A percentile compares a stretch with the other conserved stretches of the same genome.
Conservation (phyloP, 2,329 filamentous ascomycete species). For the Plenodomus lindquistii region DNA sequence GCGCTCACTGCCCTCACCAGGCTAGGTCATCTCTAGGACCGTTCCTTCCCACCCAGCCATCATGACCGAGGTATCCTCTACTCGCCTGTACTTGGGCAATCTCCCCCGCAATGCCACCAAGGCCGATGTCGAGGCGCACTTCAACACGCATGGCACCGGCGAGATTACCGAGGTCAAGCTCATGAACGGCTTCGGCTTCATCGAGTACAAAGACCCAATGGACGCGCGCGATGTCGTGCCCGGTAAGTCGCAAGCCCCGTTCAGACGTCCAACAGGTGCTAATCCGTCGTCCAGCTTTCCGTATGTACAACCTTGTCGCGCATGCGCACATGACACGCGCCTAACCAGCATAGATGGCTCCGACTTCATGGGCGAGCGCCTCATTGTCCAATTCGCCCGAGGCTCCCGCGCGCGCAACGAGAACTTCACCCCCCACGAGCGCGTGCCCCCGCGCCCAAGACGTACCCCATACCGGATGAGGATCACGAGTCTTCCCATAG, state of each 20-base stretch:
- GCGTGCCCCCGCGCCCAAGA: conserved; percentile 77
- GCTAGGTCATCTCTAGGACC: conserved; percentile 33
- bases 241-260: conserved; percentile 64
- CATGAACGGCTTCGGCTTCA: conserved; percentile 99
- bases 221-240: conserved; percentile 98
- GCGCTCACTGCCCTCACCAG: conserved; percentile 40
- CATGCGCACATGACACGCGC: neutral
- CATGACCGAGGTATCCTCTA: conserved; percentile 89
- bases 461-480: conserved; percentile 97
- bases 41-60: conserved; percentile 16
- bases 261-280: conserved; percentile 19
- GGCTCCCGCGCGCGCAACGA: conserved; percentile 72
- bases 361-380: conserved; percentile 95
- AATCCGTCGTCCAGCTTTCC: conserved; percentile 53
- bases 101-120: conserved; percentile 96
- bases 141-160: conserved; percentile 92
- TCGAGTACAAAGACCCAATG: conserved; percentile 98
- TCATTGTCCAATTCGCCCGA: conserved; percentile 97
- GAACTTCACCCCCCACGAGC: conserved; percentile 65
- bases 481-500: conserved; percentile 92
- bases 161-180: conserved; percentile 99
- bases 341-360: conserved; percentile 73
- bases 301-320: conserved; percentile 50
- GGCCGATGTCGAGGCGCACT: conserved; percentile 93
- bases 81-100: conserved; percentile 96